A percentile compares a stretch with the other conserved stretches of the same genome.
phyloP scores from a whole-genome alignment of 306 rosid genomes.

The Medicago ruthenica region DNA sequence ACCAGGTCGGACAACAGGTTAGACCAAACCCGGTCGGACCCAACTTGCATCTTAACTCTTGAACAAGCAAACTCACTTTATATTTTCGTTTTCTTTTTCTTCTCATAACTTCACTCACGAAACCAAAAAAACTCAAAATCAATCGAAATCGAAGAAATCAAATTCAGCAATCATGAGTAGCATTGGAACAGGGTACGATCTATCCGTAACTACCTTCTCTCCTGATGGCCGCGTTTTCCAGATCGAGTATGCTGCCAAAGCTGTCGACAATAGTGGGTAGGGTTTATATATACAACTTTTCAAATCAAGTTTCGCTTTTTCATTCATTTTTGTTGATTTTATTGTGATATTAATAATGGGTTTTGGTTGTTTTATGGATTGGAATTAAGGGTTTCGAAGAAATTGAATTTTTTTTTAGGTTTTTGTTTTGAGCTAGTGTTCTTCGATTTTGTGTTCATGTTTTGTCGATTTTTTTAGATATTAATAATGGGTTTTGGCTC shows the following conservation, averaged over 20 bases:
- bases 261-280: constrained; percentile 98
- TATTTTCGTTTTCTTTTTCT: not conserved
- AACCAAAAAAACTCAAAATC: not conserved
- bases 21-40: no score
- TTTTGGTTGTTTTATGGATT: not conserved
- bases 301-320: not conserved
- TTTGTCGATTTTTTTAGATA: not conserved
- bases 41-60: not conserved
- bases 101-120: not conserved
- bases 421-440: not conserved
- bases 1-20: no score
- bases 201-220: constrained; percentile 96
- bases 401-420: not conserved
- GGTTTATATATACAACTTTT: not conserved
- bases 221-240: constrained; percentile 99
- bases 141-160: not conserved
- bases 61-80: constrained; percentile 18
- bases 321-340: not conserved
- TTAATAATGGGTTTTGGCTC: not conserved
- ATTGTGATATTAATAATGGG: not conserved
- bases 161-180: constrained; percentile 43
- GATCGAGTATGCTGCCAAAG: constrained; percentile 98
- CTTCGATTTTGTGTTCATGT: constrained; percentile 9
- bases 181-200: constrained; percentile 98
- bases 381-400: not conserved